Conservation (phyloP, 805 yeast genomes). For the Candida dajiaensis region DNA sequence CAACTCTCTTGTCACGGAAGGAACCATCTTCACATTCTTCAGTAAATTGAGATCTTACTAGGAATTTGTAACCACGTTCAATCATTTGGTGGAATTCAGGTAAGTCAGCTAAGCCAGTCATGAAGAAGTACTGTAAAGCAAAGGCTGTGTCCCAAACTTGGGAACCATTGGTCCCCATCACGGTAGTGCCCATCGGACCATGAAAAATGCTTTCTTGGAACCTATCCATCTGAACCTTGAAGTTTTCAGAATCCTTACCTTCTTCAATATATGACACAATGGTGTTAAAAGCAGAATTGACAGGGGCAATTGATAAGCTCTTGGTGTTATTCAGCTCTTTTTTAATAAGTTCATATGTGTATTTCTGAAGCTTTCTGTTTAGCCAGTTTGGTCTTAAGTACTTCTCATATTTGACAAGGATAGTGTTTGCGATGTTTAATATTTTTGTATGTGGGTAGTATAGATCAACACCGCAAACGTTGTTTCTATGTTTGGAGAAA, state of each 20-base stretch:
- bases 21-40: conserved; percentile 72
- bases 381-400: conserved; percentile 76
- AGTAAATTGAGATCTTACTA: conserved; percentile 80
- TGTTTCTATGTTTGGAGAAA: conserved; percentile 67
- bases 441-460: conserved; percentile 85
- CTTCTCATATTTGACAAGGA: conserved; percentile 60
- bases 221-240: conserved; percentile 47
- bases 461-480: conserved; percentile 85
- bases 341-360: conserved; percentile 56
- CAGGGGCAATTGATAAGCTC: conserved; percentile 87
- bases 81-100: conserved; percentile 63
- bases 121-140: conserved; percentile 74
- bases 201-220: conserved; percentile 75
- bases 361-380: conserved; percentile 40
- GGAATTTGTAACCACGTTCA: conserved; percentile 59
- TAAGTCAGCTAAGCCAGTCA: conserved; percentile 69
- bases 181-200: conserved; percentile 87
- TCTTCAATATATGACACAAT: conserved; percentile 65
- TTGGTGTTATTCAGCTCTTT: conserved; percentile 79
- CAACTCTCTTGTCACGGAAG: conserved; percentile 75
- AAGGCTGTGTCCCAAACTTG: conserved; percentile 98
- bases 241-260: conserved; percentile 61
- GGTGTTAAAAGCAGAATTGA: conserved; percentile 78
- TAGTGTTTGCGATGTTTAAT: conserved; percentile 55
- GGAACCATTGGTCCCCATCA: conserved; percentile 96